Evolutionary conservation across 305 asterid species (phyloP).

Genomic region (Fraxinus greggii): DNA sequence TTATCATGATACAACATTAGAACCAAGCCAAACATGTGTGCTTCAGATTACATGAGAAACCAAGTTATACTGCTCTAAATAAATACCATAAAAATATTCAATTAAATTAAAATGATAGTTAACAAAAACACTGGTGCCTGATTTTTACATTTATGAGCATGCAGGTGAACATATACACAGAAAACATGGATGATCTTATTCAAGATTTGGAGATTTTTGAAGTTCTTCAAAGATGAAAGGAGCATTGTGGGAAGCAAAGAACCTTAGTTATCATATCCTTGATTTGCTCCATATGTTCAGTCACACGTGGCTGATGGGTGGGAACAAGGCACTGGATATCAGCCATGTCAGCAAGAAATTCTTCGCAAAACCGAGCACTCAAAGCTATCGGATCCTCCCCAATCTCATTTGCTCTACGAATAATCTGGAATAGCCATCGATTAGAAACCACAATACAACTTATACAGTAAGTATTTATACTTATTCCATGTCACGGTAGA

Average conservation of each 20-base stretch:
- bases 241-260: conserved; percentile 9
- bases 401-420: conserved; percentile 71
- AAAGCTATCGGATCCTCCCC: conserved; percentile 67
- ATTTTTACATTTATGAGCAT: not conserved
- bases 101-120: not conserved
- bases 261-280: conserved; percentile 72
- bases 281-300: conserved; percentile 87
- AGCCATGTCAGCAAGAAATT: conserved; percentile 75
- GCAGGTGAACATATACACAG: not conserved
- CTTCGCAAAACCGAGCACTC: conserved; percentile 78
- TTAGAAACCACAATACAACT: conserved; percentile 14
- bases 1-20: not conserved
- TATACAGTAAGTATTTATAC: not conserved
- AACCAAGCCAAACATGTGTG: not conserved
- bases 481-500: not conserved
- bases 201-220: not conserved
- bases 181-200: not conserved
- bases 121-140: not conserved
- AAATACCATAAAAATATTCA: not conserved
- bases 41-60: not conserved
- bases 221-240: not conserved
- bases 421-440: conserved; percentile 55
- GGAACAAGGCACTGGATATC: conserved; percentile 91
- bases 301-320: conserved; percentile 87
- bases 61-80: not conserved